Percentiles rank a stretch among this genome's conserved stretches.
Conservation (phyloP, 306 rosid species). For the Vigna mungo region DNA sequence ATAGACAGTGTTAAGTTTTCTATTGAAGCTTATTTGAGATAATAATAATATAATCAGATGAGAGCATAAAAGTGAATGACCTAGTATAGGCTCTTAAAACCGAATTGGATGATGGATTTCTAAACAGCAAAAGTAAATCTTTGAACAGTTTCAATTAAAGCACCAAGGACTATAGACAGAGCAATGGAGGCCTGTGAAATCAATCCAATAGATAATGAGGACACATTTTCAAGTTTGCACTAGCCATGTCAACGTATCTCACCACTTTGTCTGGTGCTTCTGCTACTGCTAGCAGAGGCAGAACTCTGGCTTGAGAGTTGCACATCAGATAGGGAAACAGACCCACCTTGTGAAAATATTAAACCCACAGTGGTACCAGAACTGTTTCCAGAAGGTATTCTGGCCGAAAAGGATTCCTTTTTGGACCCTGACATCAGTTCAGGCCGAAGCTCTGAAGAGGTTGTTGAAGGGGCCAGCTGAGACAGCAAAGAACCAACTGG, state of each 20-base stretch:
- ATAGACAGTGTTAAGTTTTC: slow-evolving; percentile 33
- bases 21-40: slow-evolving; percentile 53
- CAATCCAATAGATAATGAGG: slow-evolving; percentile 15
- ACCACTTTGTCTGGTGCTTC: slow-evolving; percentile 70
- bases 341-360: slow-evolving; percentile 70
- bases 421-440: slow-evolving; percentile 56
- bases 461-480: slow-evolving; percentile 66
- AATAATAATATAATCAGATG: not conserved
- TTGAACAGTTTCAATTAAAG: slow-evolving; percentile 52
- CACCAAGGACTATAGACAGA: slow-evolving; percentile 48
- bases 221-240: slow-evolving; percentile 17
- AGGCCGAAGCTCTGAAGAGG: slow-evolving; percentile 66
- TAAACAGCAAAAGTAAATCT: slow-evolving; percentile 43
- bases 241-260: slow-evolving; percentile 48
- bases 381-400: slow-evolving; percentile 68
- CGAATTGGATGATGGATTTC: slow-evolving; percentile 45
- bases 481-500: slow-evolving; percentile 81
- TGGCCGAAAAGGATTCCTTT: slow-evolving; percentile 61
- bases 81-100: slow-evolving; percentile 45
- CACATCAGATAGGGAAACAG: slow-evolving; percentile 66
- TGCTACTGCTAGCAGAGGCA: slow-evolving; percentile 58
- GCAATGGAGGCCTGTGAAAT: slow-evolving; percentile 41
- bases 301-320: slow-evolving; percentile 69
- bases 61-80: slow-evolving; percentile 46
- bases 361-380: slow-evolving; percentile 65